Conservation (phyloP, 805 yeast species). For the Yarrowia bubula region DNA sequence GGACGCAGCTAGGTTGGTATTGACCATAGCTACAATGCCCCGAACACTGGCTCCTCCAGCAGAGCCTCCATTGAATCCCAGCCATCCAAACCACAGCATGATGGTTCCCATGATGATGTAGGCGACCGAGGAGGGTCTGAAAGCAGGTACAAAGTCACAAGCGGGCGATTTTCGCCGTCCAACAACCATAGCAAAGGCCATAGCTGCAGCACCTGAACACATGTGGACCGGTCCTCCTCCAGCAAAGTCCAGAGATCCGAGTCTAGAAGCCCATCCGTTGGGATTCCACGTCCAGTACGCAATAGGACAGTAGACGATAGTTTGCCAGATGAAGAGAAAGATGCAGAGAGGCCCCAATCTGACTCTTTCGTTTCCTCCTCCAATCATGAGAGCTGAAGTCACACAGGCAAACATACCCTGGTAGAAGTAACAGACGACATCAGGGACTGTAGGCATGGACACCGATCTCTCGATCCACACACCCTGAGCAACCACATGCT, state of each 20-base stretch:
- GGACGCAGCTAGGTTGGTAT: constrained; percentile 92
- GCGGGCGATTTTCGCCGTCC: constrained; percentile 63
- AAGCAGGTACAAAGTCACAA: constrained; percentile 44
- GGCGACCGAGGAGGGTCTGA: constrained; percentile 87
- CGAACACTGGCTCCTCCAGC: constrained; percentile 90
- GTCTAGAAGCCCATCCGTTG: constrained; percentile 78
- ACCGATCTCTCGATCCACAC: constrained; percentile 43
- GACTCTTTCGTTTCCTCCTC: constrained; percentile 99
- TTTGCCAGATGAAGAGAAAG: constrained; percentile 88
- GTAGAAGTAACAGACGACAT: constrained; percentile 81
- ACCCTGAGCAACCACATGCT: constrained; percentile 78
- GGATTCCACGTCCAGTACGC: constrained; percentile 99
- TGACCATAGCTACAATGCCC: constrained; percentile 89
- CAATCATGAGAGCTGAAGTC: constrained; percentile 90
- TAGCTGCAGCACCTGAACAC: constrained; percentile 89
- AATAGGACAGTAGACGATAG: constrained; percentile 91
- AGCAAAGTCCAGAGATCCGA: constrained; percentile 92
- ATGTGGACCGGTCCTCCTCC: constrained; percentile 99
- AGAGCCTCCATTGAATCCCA: constrained; percentile 98
- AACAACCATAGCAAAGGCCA: constrained; percentile 84
- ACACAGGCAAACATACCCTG: constrained; percentile 97
- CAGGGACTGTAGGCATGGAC: constrained; percentile 61
- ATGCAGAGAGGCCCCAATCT: constrained; percentile 95
- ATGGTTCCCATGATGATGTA: constrained; percentile 89
- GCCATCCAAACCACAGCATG: constrained; percentile 98